Evolutionary conservation across 129 eudicot species (phyloP).

Genomic region (Artemisia tridentata): DNA sequence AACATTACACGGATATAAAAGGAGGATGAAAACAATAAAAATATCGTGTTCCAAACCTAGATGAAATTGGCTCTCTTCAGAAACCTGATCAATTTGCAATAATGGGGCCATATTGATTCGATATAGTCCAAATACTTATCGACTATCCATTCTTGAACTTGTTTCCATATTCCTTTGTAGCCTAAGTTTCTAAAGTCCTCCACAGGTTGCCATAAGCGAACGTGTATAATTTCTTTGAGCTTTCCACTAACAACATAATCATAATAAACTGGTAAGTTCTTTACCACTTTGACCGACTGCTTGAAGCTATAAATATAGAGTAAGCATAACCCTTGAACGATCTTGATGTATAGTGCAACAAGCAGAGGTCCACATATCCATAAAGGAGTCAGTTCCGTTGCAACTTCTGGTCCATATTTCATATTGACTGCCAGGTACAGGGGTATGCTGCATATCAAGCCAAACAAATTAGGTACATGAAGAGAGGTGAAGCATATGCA

Average conservation of each 20-base stretch:
- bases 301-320: constrained; percentile 69
- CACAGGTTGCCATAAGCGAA: constrained; percentile 48
- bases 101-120: constrained; percentile 83
- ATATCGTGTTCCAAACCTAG: constrained; percentile 29
- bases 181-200: constrained; percentile 45
- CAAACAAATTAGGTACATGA: not conserved
- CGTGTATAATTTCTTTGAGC: constrained; percentile 42
- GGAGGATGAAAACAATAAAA: constrained; percentile 23
- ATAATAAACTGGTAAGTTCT: constrained; percentile 44
- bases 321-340: constrained; percentile 47
- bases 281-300: constrained; percentile 50
- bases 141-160: constrained; percentile 38
- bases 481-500: not conserved
- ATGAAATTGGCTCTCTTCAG: constrained; percentile 70
- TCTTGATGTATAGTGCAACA: constrained; percentile 55
- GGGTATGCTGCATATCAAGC: constrained; percentile 63
- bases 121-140: constrained; percentile 67
- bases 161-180: constrained; percentile 37
- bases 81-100: constrained; percentile 72
- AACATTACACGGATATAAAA: constrained; percentile 31
- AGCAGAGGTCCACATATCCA: constrained; percentile 77
- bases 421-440: constrained; percentile 62
- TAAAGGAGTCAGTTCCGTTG: constrained; percentile 78
- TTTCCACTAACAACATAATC: constrained; percentile 49
- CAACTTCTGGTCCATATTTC: constrained; percentile 64